Conservation (phyloP, 2,329 filamentous ascomycete genomes). For the Alternaria solani region DNA sequence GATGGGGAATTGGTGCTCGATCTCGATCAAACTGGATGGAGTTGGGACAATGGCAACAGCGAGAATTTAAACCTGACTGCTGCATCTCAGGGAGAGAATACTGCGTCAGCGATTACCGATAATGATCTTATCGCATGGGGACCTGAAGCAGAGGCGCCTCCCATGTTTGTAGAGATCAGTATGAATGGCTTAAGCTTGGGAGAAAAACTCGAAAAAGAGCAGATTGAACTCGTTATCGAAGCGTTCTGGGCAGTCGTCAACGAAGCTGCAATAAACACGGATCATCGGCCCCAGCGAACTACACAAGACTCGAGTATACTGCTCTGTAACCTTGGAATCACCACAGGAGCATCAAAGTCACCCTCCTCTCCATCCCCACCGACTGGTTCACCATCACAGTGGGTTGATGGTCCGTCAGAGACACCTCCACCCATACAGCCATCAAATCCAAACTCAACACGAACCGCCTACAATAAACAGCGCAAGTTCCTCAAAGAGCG, state of each 20-base stretch:
- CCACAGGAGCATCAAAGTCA: not conserved
- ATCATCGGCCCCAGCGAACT: not conserved
- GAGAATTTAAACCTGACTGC: not conserved
- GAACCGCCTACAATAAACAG: not conserved
- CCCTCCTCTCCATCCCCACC: not conserved
- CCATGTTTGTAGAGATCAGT: not conserved
- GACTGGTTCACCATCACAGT: not conserved
- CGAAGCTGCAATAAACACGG: not conserved
- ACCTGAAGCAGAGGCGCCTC: not conserved
- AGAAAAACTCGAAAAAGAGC: not conserved
- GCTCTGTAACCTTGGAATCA: not conserved
- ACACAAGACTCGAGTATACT: not conserved
- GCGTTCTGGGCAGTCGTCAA: slow-evolving; percentile 23
- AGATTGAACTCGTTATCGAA: slow-evolving; percentile 7
- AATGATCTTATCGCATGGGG: slow-evolving; percentile 12
- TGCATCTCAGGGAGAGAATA: not conserved
- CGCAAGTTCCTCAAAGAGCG: not conserved
- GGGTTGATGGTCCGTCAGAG: not conserved
- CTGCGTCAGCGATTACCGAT: not conserved
- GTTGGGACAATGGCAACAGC: slow-evolving; percentile 9
- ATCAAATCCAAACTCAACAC: not conserved
- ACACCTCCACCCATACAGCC: not conserved
- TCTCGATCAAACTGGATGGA: not conserved
- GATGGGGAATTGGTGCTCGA: not conserved
- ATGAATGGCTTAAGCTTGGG: not conserved